Evolutionary conservation across 1,284 basidiomycete species (phyloP).

Genomic region (Ceratobasidium theobromae): DNA sequence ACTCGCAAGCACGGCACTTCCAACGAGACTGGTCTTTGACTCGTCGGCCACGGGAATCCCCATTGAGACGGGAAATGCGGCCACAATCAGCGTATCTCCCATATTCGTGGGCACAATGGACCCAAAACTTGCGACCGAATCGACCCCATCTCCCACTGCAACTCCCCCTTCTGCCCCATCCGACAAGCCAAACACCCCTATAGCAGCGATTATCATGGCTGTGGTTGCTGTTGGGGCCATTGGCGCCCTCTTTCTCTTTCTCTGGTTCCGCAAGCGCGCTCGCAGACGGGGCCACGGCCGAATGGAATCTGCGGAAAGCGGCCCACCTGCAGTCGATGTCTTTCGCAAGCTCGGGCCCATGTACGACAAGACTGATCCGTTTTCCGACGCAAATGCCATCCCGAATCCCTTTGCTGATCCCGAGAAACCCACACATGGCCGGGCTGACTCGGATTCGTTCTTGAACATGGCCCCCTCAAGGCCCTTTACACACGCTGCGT

Average conservation of each 20-base stretch:
- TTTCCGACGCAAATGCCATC: slow-evolving; percentile 6
- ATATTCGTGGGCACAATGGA: background rate
- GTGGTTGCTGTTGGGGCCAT: background rate
- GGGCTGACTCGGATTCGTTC: slow-evolving; percentile 17
- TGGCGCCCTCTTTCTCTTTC: background rate
- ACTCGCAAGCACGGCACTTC: background rate
- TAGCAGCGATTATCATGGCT: background rate
- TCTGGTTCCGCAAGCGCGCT: slow-evolving; percentile 21
- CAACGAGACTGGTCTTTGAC: slow-evolving; percentile 18
- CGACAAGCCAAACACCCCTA: background rate
- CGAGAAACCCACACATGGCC: background rate
- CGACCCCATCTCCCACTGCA: background rate
- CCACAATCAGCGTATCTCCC: background rate
- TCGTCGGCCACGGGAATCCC: background rate
- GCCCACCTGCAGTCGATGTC: slow-evolving; percentile 16
- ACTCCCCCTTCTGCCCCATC: background rate
- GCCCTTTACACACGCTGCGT: slow-evolving; percentile 16
- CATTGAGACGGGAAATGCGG: background rate
- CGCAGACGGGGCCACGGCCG: background rate
- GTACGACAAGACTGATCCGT: slow-evolving; percentile 17
- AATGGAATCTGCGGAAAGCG: background rate
- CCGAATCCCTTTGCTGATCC: slow-evolving; percentile 19
- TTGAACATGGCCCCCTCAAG: slow-evolving; percentile 9
- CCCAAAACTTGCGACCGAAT: background rate
- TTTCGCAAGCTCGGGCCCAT: slow-evolving; percentile 14